Percentiles rank a stretch among this genome's conserved stretches.
Evolutionary conservation across 192 early-diverging fungal species (phyloP).

Genomic region (Coemansia sp.): DNA sequence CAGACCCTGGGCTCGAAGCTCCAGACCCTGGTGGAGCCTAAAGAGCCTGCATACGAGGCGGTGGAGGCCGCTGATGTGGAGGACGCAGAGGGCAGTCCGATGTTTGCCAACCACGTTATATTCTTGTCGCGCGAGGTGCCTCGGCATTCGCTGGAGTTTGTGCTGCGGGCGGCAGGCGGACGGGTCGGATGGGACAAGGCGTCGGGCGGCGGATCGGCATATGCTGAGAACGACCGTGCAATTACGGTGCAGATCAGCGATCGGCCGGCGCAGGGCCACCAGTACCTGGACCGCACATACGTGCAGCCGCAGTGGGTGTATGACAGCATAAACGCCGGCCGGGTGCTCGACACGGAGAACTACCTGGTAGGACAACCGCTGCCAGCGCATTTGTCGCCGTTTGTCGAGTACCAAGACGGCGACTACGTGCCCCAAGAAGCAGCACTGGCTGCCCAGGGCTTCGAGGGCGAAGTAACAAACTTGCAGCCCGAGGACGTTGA

Average conservation of each 20-base stretch:
- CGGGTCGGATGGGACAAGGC: constrained; percentile 85
- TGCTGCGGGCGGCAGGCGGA: constrained; percentile 87
- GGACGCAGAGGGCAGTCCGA: constrained; percentile 32
- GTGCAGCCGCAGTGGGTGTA: constrained; percentile 99
- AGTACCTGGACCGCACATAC: constrained; percentile 68
- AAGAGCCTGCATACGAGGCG: constrained; percentile 24
- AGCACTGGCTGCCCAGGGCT: constrained; percentile 38
- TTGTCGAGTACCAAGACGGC: constrained; percentile 80
- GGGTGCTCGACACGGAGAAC: constrained; percentile 59
- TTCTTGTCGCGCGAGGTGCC: constrained; percentile 95
- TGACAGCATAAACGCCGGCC: constrained; percentile 87
- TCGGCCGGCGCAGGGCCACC: constrained; percentile 68
- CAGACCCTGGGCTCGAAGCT: constrained; percentile 42
- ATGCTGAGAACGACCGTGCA: constrained; percentile 71
- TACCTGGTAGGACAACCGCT: constrained; percentile 82
- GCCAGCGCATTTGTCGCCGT: constrained; percentile 93
- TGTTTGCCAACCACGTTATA: constrained; percentile 69
- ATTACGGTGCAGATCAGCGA: constrained; percentile 92
- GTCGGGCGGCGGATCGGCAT: constrained; percentile 76
- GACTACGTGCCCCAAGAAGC: constrained; percentile 82
- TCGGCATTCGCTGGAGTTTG: constrained; percentile 87
- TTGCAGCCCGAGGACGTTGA: constrained; percentile 60
- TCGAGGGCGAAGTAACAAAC: constrained; percentile 64
- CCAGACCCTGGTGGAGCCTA: constrained; percentile 30
- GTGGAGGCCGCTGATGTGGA: constrained; percentile 11